A percentile compares a stretch with the other conserved stretches of the same genome.
phyloP scores from a whole-genome alignment of 768 basidiomycete genomes.

The Xanthoconium purpureum region DNA sequence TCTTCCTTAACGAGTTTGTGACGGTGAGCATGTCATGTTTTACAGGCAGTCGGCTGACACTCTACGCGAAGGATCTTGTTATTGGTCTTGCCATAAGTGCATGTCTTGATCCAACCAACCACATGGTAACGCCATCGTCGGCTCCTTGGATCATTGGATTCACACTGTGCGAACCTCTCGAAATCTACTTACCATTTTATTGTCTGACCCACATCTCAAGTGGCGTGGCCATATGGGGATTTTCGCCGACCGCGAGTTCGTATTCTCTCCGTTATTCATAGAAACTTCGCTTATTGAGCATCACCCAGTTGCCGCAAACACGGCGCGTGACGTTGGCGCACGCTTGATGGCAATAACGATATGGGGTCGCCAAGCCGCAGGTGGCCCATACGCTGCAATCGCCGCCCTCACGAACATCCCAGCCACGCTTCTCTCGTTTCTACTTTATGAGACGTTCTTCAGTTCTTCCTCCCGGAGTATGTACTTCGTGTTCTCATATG shows the following conservation, averaged over 20 bases:
- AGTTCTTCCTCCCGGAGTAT: constrained; percentile 57
- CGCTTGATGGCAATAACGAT: constrained; percentile 60
- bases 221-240: constrained; percentile 60
- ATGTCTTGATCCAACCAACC: constrained; percentile 50
- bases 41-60: not conserved
- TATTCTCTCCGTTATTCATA: not conserved
- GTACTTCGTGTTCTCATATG: constrained; percentile 15
- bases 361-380: constrained; percentile 53
- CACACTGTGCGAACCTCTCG: constrained; percentile 48
- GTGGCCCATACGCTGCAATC: constrained; percentile 58
- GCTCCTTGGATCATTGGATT: constrained; percentile 54
- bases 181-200: not conserved
- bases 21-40: constrained; percentile 23
- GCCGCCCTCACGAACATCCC: constrained; percentile 65
- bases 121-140: constrained; percentile 49
- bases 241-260: constrained; percentile 45
- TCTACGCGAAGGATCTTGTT: constrained; percentile 14
- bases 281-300: not conserved
- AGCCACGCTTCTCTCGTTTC: constrained; percentile 52
- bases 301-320: constrained; percentile 53
- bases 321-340: constrained; percentile 66
- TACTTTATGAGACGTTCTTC: constrained; percentile 56
- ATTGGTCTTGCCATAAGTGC: constrained; percentile 24
- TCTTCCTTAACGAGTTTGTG: constrained; percentile 40
- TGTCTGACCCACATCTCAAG: constrained; percentile 31